These are phyloP conservation scores for Cicer yamashitae DNA, from an alignment of 306 rosid genomes.

Conservation along the genomic window DNA sequence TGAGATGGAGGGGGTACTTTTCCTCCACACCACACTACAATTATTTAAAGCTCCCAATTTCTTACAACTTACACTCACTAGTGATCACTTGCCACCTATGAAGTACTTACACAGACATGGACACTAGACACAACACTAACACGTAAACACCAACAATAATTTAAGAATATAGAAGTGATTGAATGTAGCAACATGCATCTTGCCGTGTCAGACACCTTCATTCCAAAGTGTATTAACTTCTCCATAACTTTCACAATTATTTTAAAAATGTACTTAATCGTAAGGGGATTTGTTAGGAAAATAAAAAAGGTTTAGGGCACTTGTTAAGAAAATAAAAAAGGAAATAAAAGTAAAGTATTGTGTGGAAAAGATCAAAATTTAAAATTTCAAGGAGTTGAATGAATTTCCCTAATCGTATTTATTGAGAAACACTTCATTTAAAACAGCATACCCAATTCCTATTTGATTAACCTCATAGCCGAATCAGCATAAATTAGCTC, in stretches of 20 bases:
- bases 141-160: neutral
- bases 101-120: neutral
- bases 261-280: neutral
- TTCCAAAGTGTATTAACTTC: neutral
- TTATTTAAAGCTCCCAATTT: slow-evolving; percentile 12
- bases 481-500: slow-evolving; percentile 29
- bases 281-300: too few species aligned
- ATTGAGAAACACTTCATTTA: slow-evolving; percentile 6
- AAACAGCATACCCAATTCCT: slow-evolving; percentile 17
- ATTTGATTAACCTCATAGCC: neutral
- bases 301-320: too few species aligned
- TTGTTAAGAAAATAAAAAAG: too few species aligned
- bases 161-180: neutral
- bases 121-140: neutral
- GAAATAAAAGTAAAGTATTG: too few species aligned
- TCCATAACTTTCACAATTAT: slow-evolving; percentile 9
- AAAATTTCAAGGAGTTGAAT: too few species aligned
- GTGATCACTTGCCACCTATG: neutral
- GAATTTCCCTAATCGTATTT: neutral
- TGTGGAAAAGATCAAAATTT: too few species aligned
- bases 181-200: neutral
- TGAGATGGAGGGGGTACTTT: too few species aligned
- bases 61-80: slow-evolving; percentile 10
- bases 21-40: slow-evolving; percentile 4
- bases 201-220: neutral